Base-by-base conservation (phyloP, 23 red algal species). In the Gracilaria vermiculophylla region DNA sequence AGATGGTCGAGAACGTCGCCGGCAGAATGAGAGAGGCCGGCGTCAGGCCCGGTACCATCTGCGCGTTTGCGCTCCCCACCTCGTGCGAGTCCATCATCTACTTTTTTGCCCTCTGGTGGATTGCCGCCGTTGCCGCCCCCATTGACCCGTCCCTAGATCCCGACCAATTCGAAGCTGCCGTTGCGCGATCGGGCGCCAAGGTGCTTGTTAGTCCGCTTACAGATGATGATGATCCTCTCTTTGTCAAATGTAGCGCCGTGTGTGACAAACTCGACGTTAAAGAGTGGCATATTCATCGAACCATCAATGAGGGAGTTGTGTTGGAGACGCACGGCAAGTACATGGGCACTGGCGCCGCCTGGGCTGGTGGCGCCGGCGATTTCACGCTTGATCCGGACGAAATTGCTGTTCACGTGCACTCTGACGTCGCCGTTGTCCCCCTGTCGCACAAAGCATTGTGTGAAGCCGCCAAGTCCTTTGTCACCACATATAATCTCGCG, bases 91-190 rank as follows among this genome's bases (percentile, higher is more conserved):
- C 90, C 51, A 91, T 97, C 64, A 85, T 83, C 14, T 93, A 80
- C 75, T 91, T 97, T 49, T 89, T 87, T 57, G 94, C 94, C 29
- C 55, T 97, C 20, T 62, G 75, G 62, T 97, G 94, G 94, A 86
- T 89, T 53, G 89, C 83, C 47, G 88, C 87, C 37, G 53, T 97
- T 48, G 94, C 85, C 61, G 94, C 94, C 21, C 94, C 94, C 14
- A 74, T 97, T 27, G 81, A 90, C 52, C 89, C 80, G 13, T 28
- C 37, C 11, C 50, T 93, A n/a, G 78, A 57, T 11, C 25, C 51
- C 45, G 77, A 90, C 15, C 57, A 72, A 67, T 81, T 92, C 75
- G 60, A 76, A n/a, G 70, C 61, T 32, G 92, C 82, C 15, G 23
- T 94, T 10, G 29, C 17, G 29, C 27, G 33, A 12, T 57, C 74